Conservation (phyloP, 192 early-diverging fungal species). For the Entrophospora sp. region DNA sequence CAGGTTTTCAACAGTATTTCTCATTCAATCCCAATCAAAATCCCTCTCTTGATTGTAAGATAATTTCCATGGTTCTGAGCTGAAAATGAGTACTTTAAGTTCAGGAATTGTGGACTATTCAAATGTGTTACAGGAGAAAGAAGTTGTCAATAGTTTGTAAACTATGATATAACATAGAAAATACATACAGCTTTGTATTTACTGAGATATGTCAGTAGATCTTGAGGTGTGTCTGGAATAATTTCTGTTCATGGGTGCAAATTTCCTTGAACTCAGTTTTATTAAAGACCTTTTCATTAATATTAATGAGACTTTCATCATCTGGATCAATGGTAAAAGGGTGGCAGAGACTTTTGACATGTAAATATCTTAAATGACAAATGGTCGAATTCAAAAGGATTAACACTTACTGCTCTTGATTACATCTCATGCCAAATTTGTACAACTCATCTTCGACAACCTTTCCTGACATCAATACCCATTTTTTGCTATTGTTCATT, state of each 20-base stretch:
- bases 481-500: conserved; percentile 18
- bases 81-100: conserved; percentile 9
- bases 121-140: neutral
- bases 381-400: neutral
- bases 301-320: conserved; percentile 13
- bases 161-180: neutral
- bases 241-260: neutral
- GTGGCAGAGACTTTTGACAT: conserved; percentile 19
- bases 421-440: conserved; percentile 17
- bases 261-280: conserved; percentile 12
- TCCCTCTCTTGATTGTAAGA: conserved; percentile 5
- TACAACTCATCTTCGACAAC: conserved; percentile 20
- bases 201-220: conserved; percentile 10
- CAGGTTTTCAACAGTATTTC: conserved; percentile 15
- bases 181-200: conserved; percentile 14
- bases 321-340: conserved; percentile 13
- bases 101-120: neutral
- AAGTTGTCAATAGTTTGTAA: neutral
- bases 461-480: conserved; percentile 19
- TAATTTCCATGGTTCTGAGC: neutral
- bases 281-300: conserved; percentile 9
- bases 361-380: neutral
- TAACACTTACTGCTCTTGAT: neutral
- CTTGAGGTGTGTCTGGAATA: neutral
- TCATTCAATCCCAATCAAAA: conserved; percentile 12